A percentile compares a stretch with the other conserved stretches of the same genome.
Evolutionary conservation across 2,329 filamentous ascomycete genomes (phyloP).

Genomic region (Westerdykella ornata): DNA sequence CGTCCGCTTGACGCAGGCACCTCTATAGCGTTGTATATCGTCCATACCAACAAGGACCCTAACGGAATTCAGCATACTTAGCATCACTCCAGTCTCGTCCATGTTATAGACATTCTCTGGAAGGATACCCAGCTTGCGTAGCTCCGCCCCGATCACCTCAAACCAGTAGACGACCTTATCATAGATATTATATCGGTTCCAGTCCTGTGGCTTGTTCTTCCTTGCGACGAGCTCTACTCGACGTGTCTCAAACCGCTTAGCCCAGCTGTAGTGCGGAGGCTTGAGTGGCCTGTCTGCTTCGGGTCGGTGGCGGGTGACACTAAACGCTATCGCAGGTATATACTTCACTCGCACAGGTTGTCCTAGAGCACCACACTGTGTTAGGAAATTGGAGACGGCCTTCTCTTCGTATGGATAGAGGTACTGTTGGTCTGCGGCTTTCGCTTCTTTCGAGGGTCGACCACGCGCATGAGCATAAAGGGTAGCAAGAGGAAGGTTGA

Average conservation of each 20-base stretch:
- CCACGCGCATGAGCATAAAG: constrained; percentile 12
- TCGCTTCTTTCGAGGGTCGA: constrained; percentile 20
- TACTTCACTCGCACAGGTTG: constrained; percentile 14
- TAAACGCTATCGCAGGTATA: constrained; percentile 12
- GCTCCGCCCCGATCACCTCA: constrained; percentile 6
- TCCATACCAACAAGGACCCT: too few species aligned
- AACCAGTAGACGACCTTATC: constrained; percentile 8
- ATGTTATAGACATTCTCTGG: too few species aligned
- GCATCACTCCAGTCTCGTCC: too few species aligned
- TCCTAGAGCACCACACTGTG: constrained; percentile 10
- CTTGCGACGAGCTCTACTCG: constrained; percentile 7
- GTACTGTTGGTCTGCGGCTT: constrained; percentile 23
- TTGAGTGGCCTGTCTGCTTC: constrained; percentile 6
- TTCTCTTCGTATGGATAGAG: constrained; percentile 22
- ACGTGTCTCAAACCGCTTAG: not conserved
- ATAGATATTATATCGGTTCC: constrained; percentile 10
- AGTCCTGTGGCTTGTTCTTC: constrained; percentile 7
- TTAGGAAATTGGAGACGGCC: constrained; percentile 15
- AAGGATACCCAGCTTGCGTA: constrained; percentile 3
- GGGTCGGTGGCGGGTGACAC: constrained; percentile 7
- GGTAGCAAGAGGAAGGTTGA: constrained; percentile 11
- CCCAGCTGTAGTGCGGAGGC: constrained; percentile 8
- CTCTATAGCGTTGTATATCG: too few species aligned
- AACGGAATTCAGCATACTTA: too few species aligned
- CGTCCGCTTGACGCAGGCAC: too few species aligned